Conservation (phyloP, 2,329 filamentous ascomycete genomes). For the Xylariomycetidae sp. region DNA sequence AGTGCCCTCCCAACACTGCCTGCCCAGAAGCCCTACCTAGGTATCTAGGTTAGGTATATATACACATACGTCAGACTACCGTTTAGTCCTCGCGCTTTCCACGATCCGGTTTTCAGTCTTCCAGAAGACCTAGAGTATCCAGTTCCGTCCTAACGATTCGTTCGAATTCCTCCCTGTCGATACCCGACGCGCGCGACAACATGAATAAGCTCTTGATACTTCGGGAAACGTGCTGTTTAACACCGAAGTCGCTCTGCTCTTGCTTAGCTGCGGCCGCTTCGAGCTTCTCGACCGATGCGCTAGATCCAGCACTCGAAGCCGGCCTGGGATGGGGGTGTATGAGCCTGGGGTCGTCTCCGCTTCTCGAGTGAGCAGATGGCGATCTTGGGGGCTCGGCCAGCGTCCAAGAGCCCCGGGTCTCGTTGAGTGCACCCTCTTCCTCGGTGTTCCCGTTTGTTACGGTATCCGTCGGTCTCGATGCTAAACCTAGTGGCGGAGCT, state of each 20-base stretch:
- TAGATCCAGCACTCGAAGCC: conserved; percentile 53
- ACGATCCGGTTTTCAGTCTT: too few species aligned
- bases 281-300: conserved; percentile 58
- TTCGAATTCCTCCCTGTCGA: conserved; percentile 72
- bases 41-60: too few species aligned
- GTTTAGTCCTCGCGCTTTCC: too few species aligned
- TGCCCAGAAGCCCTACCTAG: too few species aligned
- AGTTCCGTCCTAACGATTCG: conserved; percentile 66
- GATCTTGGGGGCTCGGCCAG: conserved; percentile 39
- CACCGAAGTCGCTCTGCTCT: conserved; percentile 64
- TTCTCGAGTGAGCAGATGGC: conserved; percentile 31
- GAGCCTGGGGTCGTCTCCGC: conserved; percentile 34
- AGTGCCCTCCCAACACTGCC: too few species aligned
- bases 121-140: conserved; percentile 64
- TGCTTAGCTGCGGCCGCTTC: conserved; percentile 52
- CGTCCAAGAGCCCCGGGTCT: conserved; percentile 38
- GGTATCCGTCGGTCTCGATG: conserved; percentile 16
- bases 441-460: conserved; percentile 17
- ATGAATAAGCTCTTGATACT: conserved; percentile 74
- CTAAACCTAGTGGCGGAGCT: conserved; percentile 32
- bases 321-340: conserved; percentile 52
- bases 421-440: conserved; percentile 27
- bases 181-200: conserved; percentile 65
- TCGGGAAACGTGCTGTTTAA: conserved; percentile 74
- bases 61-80: too few species aligned